A percentile compares a stretch with the other conserved stretches of the same genome.
Evolutionary conservation across 306 rosid species (phyloP).

Genomic region (Cucurbita ficifolia): DNA sequence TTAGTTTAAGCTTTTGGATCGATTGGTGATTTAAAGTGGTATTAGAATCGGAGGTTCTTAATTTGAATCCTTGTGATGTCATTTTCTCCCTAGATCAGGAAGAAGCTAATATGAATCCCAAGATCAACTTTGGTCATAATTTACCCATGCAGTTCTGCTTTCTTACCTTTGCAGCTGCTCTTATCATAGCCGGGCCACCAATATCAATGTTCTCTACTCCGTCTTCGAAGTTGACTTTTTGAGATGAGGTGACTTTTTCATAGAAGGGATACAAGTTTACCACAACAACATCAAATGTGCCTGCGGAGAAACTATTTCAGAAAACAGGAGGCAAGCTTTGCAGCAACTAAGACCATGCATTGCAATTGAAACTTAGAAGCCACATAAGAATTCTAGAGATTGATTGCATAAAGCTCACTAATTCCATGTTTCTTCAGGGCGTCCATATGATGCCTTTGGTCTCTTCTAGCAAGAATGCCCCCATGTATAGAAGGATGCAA

Average conservation of each 20-base stretch:
- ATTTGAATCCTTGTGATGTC: too few species aligned
- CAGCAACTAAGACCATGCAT: neutral
- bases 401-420: conserved; percentile 29
- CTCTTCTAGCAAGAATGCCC: conserved; percentile 92
- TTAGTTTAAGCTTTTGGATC: too few species aligned
- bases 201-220: conserved; percentile 95
- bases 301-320: conserved; percentile 22
- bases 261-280: conserved; percentile 90
- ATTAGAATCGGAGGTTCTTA: too few species aligned
- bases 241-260: conserved; percentile 61
- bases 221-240: conserved; percentile 64
- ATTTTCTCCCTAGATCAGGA: too few species aligned
- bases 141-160: neutral
- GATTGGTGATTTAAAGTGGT: too few species aligned
- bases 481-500: conserved; percentile 86
- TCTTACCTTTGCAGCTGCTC: conserved; percentile 94
- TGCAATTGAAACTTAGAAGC: neutral
- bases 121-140: neutral
- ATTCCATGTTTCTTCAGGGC: conserved; percentile 70
- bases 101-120: neutral
- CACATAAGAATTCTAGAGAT: neutral
- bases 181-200: conserved; percentile 94
- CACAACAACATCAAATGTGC: conserved; percentile 86
- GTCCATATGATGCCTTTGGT: conserved; percentile 73
- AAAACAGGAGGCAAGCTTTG: neutral